phyloP scores from a whole-genome alignment of 176 grass and related monocot species.

The Musa acuminata region DNA sequence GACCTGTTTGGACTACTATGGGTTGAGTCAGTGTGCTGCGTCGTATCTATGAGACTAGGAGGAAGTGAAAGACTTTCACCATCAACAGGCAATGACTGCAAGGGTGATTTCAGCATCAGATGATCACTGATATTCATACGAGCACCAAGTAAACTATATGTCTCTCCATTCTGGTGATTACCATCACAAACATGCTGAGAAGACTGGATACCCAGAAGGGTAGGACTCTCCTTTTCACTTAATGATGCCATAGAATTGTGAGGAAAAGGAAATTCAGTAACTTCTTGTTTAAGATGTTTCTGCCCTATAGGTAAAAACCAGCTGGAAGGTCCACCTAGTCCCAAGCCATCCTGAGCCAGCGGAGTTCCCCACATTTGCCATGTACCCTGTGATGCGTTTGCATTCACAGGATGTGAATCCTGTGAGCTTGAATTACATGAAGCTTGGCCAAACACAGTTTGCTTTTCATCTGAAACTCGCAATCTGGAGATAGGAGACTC shows the following conservation, averaged over 20 bases:
- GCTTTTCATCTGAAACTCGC: constrained; percentile 48
- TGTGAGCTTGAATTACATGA: constrained; percentile 19
- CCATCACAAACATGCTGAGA: constrained; percentile 1
- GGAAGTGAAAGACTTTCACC: constrained; percentile 50
- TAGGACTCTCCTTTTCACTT: neutral
- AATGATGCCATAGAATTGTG: constrained; percentile 12
- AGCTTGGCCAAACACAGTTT: constrained; percentile 17
- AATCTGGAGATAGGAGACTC: constrained; percentile 59
- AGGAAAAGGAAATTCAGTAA: neutral
- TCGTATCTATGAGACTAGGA: constrained; percentile 41
- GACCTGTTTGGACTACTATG: constrained; percentile 43
- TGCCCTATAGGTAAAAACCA: constrained; percentile 36
- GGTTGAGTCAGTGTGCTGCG: constrained; percentile 21
- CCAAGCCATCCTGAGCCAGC: constrained; percentile 59
- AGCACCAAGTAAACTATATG: constrained; percentile 24
- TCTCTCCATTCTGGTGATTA: constrained; percentile 42
- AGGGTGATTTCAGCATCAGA: constrained; percentile 37
- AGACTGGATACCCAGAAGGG: neutral
- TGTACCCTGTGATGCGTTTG: constrained; percentile 45
- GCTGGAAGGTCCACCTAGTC: constrained; percentile 41
- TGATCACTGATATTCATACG: constrained; percentile 36
- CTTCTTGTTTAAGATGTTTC: constrained; percentile 33
- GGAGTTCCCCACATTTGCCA: constrained; percentile 88
- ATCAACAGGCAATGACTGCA: constrained; percentile 47
- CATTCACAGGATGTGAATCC: constrained; percentile 24